Conservation (phyloP, 2,329 filamentous ascomycete species). For the Penicillium brasilianum region DNA sequence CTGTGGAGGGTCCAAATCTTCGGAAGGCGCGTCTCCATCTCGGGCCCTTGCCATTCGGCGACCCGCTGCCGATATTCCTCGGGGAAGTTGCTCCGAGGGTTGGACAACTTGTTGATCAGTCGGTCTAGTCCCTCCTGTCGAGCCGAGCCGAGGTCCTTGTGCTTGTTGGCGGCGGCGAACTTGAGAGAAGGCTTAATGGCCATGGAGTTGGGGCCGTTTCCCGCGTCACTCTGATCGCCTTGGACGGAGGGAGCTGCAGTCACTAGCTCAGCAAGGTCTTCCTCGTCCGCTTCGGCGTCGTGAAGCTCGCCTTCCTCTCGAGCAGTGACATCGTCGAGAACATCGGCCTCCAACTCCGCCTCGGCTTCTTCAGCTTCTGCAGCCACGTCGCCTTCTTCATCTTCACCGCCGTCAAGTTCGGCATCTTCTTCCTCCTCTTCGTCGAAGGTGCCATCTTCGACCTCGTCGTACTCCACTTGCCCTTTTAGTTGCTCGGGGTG, state of each 20-base stretch:
- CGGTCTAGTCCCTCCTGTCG: conserved; percentile 15
- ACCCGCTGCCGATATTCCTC: conserved; percentile 27
- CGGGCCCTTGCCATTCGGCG: conserved; percentile 24
- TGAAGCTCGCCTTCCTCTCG: conserved; percentile 18
- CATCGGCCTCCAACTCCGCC: conserved; percentile 23
- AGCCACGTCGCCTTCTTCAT: conserved; percentile 17
- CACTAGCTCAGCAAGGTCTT: conserved; percentile 24
- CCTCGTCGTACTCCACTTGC: conserved; percentile 33
- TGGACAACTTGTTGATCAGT: conserved; percentile 27
- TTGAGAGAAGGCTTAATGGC: conserved; percentile 8
- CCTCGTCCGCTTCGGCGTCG: conserved; percentile 27
- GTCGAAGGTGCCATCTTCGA: conserved; percentile 29
- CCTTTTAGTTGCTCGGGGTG: conserved; percentile 44
- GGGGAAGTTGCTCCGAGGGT: conserved; percentile 24
- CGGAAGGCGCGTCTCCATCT: conserved; percentile 40
- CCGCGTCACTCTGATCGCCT: conserved; percentile 13
- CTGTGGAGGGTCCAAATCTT: conserved; percentile 47
- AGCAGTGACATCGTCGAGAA: conserved; percentile 15
- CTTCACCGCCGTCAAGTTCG: conserved; percentile 18
- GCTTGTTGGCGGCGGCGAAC: background rate
- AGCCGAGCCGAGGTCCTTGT: background rate
- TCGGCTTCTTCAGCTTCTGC: conserved; percentile 24
- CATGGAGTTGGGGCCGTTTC: background rate
- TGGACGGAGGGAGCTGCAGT: conserved; percentile 15
- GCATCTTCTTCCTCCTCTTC: conserved; percentile 13